Percentiles rank a stretch among this genome's conserved stretches.
Evolutionary conservation across 2,329 filamentous ascomycete species (phyloP).

Genomic region (Samsoniella hepiali): DNA sequence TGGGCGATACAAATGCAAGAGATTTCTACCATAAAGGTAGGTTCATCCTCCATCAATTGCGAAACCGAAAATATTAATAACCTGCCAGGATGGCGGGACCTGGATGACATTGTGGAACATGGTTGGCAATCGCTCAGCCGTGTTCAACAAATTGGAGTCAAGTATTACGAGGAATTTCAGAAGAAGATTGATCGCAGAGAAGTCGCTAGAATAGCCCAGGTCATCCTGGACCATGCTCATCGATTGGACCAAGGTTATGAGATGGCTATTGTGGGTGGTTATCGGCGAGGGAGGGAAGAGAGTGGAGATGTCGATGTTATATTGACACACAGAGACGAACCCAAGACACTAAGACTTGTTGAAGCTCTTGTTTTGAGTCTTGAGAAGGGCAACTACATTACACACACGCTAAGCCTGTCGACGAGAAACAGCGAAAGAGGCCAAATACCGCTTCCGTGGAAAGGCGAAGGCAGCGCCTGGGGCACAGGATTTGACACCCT

Average conservation of each 20-base stretch:
- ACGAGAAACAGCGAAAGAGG: constrained; percentile 68
- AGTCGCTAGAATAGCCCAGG: constrained; percentile 64
- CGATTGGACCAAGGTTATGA: constrained; percentile 54
- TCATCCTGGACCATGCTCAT: constrained; percentile 65
- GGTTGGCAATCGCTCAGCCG: constrained; percentile 74
- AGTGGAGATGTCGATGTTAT: constrained; percentile 85
- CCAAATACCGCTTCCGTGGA: constrained; percentile 58
- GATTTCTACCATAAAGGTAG: constrained; percentile 69
- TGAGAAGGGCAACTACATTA: constrained; percentile 68
- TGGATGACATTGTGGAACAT: constrained; percentile 81
- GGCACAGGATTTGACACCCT: constrained; percentile 76
- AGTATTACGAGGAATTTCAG: constrained; percentile 85
- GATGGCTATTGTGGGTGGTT: constrained; percentile 71
- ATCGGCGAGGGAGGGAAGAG: constrained; percentile 70
- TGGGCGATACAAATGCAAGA: constrained; percentile 74
- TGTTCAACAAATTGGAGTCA: constrained; percentile 89
- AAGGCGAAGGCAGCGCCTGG: constrained; percentile 34
- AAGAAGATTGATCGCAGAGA: constrained; percentile 68
- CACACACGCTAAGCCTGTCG: constrained; percentile 73
- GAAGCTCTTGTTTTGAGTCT: constrained; percentile 67
- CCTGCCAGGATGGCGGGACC: constrained; percentile 64
- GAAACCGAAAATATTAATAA: background rate
- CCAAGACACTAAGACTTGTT: constrained; percentile 66
- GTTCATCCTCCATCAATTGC: background rate
- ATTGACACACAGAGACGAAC: constrained; percentile 72